Percentiles rank a stretch among this genome's conserved stretches.
Evolutionary conservation across 139 green algal genomes (phyloP).

Genomic region (Spirogloea muscicola): DNA sequence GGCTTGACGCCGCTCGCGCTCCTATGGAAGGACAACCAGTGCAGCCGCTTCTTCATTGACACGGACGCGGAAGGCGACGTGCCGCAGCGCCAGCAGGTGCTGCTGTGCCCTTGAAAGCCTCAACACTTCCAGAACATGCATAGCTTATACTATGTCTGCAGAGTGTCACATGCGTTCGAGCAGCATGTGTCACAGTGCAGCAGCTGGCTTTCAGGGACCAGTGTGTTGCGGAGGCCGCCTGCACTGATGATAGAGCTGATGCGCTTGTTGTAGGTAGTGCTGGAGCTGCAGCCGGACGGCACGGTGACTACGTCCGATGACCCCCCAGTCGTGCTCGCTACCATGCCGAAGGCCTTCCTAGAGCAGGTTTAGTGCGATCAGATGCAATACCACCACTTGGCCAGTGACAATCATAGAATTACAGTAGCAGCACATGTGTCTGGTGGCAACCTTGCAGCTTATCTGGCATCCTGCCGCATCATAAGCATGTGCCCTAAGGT

Average conservation of each 20-base stretch:
- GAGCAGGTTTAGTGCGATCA: neutral
- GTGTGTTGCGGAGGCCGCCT: no score
- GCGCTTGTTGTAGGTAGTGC: constrained; percentile 18
- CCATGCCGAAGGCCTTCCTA: constrained; percentile 30
- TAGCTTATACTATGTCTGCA: neutral
- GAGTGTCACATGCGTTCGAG: neutral
- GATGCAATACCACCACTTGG: neutral
- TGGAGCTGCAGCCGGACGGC: constrained; percentile 53
- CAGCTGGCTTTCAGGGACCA: no score
- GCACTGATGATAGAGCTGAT: neutral
- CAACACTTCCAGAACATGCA: neutral
- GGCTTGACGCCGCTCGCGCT: constrained; percentile 71
- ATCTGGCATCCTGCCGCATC: neutral
- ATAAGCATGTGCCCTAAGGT: neutral
- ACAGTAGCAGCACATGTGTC: no score
- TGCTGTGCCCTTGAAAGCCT: neutral
- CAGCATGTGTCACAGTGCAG: no score
- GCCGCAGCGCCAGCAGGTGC: constrained; percentile 57
- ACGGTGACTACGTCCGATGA: constrained; percentile 71
- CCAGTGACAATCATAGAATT: no score
- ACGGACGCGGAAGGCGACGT: constrained; percentile 59
- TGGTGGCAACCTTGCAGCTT: no score
- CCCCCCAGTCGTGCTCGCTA: constrained; percentile 66
- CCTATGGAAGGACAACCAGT: constrained; percentile 83
- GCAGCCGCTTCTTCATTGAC: constrained; percentile 67